Conservation (phyloP, 1,284 basidiomycete species). For the Cutaneotrichosporon dermatis region DNA sequence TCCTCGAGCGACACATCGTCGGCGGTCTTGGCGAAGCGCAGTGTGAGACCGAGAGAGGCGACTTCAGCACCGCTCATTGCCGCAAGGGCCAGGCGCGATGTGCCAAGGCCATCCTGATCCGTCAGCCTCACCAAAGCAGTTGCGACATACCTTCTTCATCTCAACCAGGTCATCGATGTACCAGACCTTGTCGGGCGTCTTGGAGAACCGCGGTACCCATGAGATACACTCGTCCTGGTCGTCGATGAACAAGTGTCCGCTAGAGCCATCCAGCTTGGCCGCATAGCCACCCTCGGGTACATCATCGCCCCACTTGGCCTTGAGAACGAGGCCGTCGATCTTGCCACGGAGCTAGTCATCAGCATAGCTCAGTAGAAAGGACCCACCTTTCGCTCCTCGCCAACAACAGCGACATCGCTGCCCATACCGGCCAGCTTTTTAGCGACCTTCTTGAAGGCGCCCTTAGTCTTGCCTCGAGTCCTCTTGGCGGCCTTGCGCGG, state of each 20-base stretch:
- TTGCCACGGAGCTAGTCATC: background rate
- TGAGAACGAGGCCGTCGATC: background rate
- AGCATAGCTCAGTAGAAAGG: background rate
- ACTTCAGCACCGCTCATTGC: conserved; percentile 48
- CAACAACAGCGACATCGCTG: conserved; percentile 9
- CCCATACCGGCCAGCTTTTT: conserved; percentile 6
- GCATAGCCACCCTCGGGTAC: conserved; percentile 6
- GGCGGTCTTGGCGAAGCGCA: conserved; percentile 17
- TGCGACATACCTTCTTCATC: conserved; percentile 8
- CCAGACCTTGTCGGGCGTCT: conserved; percentile 6
- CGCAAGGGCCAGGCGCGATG: conserved; percentile 48
- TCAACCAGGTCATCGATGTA: conserved; percentile 11
- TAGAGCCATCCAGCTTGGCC: background rate
- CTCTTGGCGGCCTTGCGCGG: background rate
- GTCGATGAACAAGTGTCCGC: conserved; percentile 11
- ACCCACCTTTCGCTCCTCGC: conserved; percentile 2
- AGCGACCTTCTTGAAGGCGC: conserved; percentile 9
- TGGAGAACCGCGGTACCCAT: background rate
- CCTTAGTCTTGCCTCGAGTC: background rate
- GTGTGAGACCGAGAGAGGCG: conserved; percentile 44
- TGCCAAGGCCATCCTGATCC: conserved; percentile 30
- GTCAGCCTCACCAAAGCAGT: background rate
- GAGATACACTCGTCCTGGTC: conserved; percentile 2
- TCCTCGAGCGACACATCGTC: background rate
- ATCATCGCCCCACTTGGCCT: conserved; percentile 12